Evolutionary conservation across 108 stramenopile species (phyloP).

Genomic region (Discostella stelligeroides): DNA sequence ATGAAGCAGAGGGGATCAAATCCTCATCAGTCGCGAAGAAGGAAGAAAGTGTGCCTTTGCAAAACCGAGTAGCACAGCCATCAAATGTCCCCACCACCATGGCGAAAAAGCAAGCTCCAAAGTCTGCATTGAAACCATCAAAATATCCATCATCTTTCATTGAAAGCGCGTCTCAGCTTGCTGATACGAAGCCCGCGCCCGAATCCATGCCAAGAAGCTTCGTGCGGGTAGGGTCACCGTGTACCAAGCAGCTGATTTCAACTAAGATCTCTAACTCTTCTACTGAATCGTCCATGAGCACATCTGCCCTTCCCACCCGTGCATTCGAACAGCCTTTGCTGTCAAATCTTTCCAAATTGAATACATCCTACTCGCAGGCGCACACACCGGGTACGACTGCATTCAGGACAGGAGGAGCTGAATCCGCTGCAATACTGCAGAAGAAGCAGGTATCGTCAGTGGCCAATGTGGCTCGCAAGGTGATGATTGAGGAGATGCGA

Average conservation of each 20-base stretch:
- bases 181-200: constrained; percentile 3
- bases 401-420: constrained; percentile 8
- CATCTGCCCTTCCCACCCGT: not conserved
- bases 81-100: not conserved
- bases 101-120: constrained; percentile 28
- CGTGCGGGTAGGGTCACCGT: not conserved
- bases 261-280: constrained; percentile 9
- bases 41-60: constrained; percentile 10
- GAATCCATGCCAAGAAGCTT: constrained; percentile 1
- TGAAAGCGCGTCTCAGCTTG: constrained; percentile 12
- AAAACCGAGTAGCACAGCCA: constrained; percentile 8
- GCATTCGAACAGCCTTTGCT: not conserved
- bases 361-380: not conserved
- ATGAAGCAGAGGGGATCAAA: not conserved
- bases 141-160: constrained; percentile 23
- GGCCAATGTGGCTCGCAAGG: constrained; percentile 56
- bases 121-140: constrained; percentile 39
- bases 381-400: constrained; percentile 8
- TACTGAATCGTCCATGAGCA: constrained; percentile 1
- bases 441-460: constrained; percentile 50
- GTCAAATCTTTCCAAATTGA: not conserved
- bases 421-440: constrained; percentile 27
- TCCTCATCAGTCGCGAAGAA: not conserved
- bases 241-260: constrained; percentile 10
- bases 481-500: constrained; percentile 53